phyloP scores from a whole-genome alignment of 352 stramenopile species.

The Saprolegnia diclina region DNA sequence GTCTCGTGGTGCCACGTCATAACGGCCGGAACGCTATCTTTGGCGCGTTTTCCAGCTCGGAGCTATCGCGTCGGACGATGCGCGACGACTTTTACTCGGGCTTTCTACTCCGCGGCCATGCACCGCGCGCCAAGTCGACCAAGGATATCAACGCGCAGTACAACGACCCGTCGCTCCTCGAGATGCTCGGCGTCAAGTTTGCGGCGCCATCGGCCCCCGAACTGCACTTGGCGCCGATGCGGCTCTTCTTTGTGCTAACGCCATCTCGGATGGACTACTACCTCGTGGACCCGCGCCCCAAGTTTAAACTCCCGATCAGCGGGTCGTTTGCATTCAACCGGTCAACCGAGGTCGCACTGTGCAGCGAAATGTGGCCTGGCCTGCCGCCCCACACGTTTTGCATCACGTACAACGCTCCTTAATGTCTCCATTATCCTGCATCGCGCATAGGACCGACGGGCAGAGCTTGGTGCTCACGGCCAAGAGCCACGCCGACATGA shows the following conservation, averaged over 20 bases:
- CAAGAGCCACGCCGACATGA: conserved; percentile 6
- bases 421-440: neutral
- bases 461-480: conserved; percentile 11
- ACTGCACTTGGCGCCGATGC: conserved; percentile 29
- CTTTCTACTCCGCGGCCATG: conserved; percentile 2
- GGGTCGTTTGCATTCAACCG: conserved; percentile 48
- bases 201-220: neutral
- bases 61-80: neutral
- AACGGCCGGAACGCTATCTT: neutral
- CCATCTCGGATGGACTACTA: conserved; percentile 77
- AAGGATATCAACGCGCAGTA: conserved; percentile 5
- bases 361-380: conserved; percentile 56
- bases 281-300: conserved; percentile 46
- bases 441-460: conserved; percentile 8
- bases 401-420: conserved; percentile 33
- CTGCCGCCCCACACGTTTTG: conserved; percentile 53
- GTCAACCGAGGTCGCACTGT: conserved; percentile 44
- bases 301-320: conserved; percentile 51
- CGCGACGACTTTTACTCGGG: conserved; percentile 6
- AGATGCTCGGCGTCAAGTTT: neutral
- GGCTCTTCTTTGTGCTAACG: conserved; percentile 67
- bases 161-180: neutral
- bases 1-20: too few relatives aligned
- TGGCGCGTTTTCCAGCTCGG: neutral
- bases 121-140: neutral